phyloP scores from a whole-genome alignment of 768 basidiomycete genomes.

The Rhizopogon roseolus region DNA sequence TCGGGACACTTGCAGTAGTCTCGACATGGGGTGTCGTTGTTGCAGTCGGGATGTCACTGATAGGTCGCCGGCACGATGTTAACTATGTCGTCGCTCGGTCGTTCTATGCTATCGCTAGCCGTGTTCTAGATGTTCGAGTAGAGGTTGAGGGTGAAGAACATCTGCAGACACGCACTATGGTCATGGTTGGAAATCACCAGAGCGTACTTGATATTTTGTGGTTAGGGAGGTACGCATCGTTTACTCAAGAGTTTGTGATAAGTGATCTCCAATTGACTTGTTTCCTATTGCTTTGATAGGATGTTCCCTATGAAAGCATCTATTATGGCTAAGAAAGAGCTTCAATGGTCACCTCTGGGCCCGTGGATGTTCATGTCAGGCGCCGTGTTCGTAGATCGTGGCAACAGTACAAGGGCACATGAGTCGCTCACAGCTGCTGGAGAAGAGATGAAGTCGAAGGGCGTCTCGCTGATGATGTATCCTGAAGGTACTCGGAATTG shows the following conservation, averaged over 20 bases:
- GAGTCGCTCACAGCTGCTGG: conserved; percentile 74
- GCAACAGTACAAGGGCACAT: conserved; percentile 70
- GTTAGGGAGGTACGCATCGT: conserved; percentile 61
- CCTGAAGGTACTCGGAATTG: conserved; percentile 92
- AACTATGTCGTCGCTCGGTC: conserved; percentile 79
- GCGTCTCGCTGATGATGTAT: conserved; percentile 88
- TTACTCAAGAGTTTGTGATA: background rate
- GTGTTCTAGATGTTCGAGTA: conserved; percentile 59
- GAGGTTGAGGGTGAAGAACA: conserved; percentile 86
- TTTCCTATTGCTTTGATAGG: conserved; percentile 31
- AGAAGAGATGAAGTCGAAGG: conserved; percentile 63
- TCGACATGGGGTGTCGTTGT: conserved; percentile 70
- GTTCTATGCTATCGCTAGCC: conserved; percentile 70
- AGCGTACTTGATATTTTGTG: conserved; percentile 86
- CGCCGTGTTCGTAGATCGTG: conserved; percentile 88
- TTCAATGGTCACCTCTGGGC: conserved; percentile 84
- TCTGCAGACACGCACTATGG: conserved; percentile 62
- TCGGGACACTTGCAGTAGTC: conserved; percentile 63
- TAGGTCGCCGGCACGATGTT: conserved; percentile 71
- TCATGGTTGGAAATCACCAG: conserved; percentile 89
- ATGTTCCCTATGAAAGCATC: conserved; percentile 78
- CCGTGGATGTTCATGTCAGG: conserved; percentile 89
- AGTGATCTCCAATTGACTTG: background rate
- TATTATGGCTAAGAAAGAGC: conserved; percentile 91
- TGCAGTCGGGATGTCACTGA: conserved; percentile 58